Percentiles rank a stretch among this genome's conserved stretches.
Conservation (phyloP, 495 filamentous ascomycete species). For the Hypoxylon perforatum region DNA sequence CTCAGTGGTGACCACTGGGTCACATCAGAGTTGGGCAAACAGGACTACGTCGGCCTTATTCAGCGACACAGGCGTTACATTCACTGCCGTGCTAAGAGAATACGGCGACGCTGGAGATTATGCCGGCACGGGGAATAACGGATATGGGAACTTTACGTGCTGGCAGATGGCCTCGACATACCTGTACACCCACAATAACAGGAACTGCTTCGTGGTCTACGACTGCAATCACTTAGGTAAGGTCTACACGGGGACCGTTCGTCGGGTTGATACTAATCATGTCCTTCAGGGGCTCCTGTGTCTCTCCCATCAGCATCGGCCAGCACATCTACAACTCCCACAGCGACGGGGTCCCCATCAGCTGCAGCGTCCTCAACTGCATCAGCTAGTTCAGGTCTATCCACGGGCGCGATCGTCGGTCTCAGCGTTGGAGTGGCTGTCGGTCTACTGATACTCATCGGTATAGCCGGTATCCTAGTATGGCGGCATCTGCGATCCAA, state of each 20-base stretch:
- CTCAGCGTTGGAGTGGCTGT: slow-evolving; percentile 28
- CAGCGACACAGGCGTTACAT: slow-evolving; percentile 45
- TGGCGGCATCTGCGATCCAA: slow-evolving; percentile 20
- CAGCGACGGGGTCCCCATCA: slow-evolving; percentile 10
- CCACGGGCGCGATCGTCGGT: slow-evolving; percentile 29
- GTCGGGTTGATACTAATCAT: slow-evolving; percentile 4
- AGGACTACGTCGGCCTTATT: slow-evolving; percentile 48
- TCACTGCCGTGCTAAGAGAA: slow-evolving; percentile 46
- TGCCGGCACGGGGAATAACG: slow-evolving; percentile 52
- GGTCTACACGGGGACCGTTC: background rate
- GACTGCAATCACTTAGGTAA: slow-evolving; percentile 49
- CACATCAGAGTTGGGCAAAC: slow-evolving; percentile 49
- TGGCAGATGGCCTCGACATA: slow-evolving; percentile 45
- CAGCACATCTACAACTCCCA: slow-evolving; percentile 2
- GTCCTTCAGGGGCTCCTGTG: slow-evolving; percentile 3
- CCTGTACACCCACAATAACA: slow-evolving; percentile 46
- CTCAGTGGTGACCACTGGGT: slow-evolving; percentile 45
- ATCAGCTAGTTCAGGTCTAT: slow-evolving; percentile 10
- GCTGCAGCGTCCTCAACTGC: slow-evolving; percentile 14
- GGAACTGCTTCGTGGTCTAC: slow-evolving; percentile 47
- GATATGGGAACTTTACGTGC: slow-evolving; percentile 50
- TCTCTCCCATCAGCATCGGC: slow-evolving; percentile 21
- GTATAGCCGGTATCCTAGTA: slow-evolving; percentile 9
- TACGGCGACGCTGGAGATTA: slow-evolving; percentile 45
- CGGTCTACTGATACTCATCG: slow-evolving; percentile 17